A percentile compares a stretch with the other conserved stretches of the same genome.
phyloP scores from a whole-genome alignment of 1,139 yeast genomes.

The Nakaseomyces sp. region DNA sequence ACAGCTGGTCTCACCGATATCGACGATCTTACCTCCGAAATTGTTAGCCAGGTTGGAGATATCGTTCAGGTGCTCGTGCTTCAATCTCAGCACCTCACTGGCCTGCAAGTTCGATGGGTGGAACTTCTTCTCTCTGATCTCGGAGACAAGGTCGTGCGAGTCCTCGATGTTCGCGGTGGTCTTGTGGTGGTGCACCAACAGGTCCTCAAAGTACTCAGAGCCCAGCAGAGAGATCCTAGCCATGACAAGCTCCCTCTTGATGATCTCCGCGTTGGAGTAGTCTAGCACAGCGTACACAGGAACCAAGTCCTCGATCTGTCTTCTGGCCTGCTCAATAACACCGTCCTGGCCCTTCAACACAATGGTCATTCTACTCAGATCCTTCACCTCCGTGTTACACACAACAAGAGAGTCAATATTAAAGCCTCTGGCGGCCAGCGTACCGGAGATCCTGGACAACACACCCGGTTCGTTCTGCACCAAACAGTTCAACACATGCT shows the following conservation, averaged over 20 bases:
- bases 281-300: slow-evolving; percentile 98
- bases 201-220: slow-evolving; percentile 93
- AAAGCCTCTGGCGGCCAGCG: slow-evolving; percentile 95
- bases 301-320: slow-evolving; percentile 94
- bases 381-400: slow-evolving; percentile 92
- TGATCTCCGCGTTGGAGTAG: slow-evolving; percentile 82
- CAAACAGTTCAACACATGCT: slow-evolving; percentile 89
- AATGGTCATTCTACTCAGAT: slow-evolving; percentile 92
- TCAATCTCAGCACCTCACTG: slow-evolving; percentile 88
- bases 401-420: slow-evolving; percentile 95
- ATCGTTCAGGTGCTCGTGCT: slow-evolving; percentile 80
- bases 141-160: slow-evolving; percentile 27
- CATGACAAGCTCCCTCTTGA: slow-evolving; percentile 79
- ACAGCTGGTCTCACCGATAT: slow-evolving; percentile 87
- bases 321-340: slow-evolving; percentile 95
- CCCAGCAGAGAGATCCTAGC: slow-evolving; percentile 91
- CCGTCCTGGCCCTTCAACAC: slow-evolving; percentile 93
- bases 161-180: slow-evolving; percentile 20
- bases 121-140: slow-evolving; percentile 39
- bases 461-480: slow-evolving; percentile 99
- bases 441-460: slow-evolving; percentile 83
- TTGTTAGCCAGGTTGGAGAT: slow-evolving; percentile 71
- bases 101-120: slow-evolving; percentile 90
- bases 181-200: slow-evolving; percentile 75
- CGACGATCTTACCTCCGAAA: slow-evolving; percentile 90